A percentile compares a stretch with the other conserved stretches of the same genome.
Conservation (phyloP, 2,329 filamentous ascomycete species). For the Trichoderma atroviride region DNA sequence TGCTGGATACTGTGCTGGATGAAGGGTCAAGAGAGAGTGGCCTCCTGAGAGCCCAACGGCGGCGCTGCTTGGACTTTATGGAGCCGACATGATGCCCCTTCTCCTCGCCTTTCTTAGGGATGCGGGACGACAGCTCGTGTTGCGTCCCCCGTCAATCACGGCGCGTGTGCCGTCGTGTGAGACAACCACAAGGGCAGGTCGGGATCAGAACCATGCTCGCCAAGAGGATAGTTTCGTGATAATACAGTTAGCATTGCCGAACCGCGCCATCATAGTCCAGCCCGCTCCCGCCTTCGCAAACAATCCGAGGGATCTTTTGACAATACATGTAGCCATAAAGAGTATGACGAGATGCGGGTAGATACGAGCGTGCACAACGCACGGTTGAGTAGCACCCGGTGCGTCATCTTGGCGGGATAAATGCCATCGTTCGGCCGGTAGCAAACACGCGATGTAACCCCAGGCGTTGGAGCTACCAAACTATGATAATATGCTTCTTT, state of each 20-base stretch:
- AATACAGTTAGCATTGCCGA: background rate
- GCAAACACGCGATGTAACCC: slow-evolving; percentile 2
- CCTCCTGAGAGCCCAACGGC: background rate
- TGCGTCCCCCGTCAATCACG: background rate
- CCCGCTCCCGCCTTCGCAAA: background rate
- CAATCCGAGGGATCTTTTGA: background rate
- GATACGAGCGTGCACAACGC: background rate
- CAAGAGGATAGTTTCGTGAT: slow-evolving; percentile 2
- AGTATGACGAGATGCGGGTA: background rate
- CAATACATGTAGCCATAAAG: background rate
- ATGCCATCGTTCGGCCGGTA: background rate
- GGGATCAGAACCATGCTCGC: slow-evolving; percentile 17
- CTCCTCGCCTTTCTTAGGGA: slow-evolving; percentile 3
- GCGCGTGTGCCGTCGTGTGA: slow-evolving; percentile 16
- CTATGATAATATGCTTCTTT: background rate
- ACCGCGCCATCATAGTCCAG: background rate
- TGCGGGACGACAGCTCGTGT: background rate
- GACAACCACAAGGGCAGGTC: slow-evolving; percentile 22
- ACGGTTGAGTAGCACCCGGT: background rate
- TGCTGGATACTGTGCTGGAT: background rate
- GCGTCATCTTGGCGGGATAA: background rate
- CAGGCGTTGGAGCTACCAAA: background rate
- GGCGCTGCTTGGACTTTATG: background rate
- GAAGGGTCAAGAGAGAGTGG: background rate
- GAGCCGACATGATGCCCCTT: background rate